Conservation (phyloP, 306 rosid genomes). For the Citrullus mucosospermus region DNA sequence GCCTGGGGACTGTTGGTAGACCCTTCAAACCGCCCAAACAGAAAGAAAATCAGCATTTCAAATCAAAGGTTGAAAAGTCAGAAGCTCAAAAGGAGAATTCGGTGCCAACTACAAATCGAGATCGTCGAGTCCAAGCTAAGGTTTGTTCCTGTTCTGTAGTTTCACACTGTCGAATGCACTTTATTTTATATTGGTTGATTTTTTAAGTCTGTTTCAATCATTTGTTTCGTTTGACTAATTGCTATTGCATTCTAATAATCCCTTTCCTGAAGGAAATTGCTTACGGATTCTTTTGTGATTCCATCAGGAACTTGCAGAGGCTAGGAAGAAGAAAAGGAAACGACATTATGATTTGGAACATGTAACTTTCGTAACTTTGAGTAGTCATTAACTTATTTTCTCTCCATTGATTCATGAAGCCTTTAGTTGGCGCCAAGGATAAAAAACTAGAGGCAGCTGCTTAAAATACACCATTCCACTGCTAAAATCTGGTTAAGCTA, state of each 20-base stretch:
- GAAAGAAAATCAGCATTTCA: background rate
- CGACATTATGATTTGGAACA: constrained; percentile 65
- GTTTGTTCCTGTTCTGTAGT: constrained; percentile 14
- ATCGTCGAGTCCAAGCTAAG: constrained; percentile 66
- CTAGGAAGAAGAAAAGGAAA: constrained; percentile 86
- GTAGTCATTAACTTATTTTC: background rate
- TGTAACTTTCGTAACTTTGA: constrained; percentile 21
- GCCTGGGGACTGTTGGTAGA: constrained; percentile 14
- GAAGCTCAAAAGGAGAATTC: constrained; percentile 18
- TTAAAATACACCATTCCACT: background rate
- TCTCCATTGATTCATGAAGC: background rate
- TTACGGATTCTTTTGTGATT: background rate
- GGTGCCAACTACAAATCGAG: constrained; percentile 37
- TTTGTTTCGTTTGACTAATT: background rate
- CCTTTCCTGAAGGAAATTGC: background rate
- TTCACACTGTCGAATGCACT: background rate
- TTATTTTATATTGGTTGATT: background rate
- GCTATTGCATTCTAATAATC: background rate
- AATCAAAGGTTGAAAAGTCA: constrained; percentile 9
- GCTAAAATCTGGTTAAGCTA: background rate
- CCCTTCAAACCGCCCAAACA: constrained; percentile 17
- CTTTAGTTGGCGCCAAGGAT: background rate
- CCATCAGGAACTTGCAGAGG: constrained; percentile 66
- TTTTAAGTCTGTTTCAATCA: background rate
- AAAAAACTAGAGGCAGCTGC: background rate